These are phyloP conservation scores for Phytophthora pisi DNA, from an alignment of 352 stramenopile species.

Conservation along the genomic window DNA sequence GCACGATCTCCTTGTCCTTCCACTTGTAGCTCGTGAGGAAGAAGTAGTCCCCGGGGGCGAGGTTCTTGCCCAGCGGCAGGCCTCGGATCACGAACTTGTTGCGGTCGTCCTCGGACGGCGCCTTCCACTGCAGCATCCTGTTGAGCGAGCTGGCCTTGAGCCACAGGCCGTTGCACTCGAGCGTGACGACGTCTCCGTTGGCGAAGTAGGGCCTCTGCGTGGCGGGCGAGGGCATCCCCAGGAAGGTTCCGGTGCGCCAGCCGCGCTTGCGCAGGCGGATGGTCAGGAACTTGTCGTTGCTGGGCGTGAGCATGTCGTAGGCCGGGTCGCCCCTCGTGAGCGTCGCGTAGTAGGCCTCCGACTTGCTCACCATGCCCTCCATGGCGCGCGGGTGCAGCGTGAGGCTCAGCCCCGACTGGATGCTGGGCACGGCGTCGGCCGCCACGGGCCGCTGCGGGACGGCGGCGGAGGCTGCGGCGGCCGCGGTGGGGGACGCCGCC, in stretches of 20 bases:
- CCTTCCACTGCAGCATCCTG: constrained; percentile 89
- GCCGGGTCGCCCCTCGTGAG: constrained; percentile 69
- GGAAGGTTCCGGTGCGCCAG: constrained; percentile 52
- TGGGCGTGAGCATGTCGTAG: constrained; percentile 86
- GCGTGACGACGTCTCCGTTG: constrained; percentile 87
- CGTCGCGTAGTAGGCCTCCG: constrained; percentile 85
- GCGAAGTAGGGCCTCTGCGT: constrained; percentile 73
- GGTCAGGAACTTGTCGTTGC: constrained; percentile 85
- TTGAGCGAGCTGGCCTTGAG: constrained; percentile 75
- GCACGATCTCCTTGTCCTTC: constrained; percentile 88
- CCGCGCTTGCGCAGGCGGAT: constrained; percentile 81
- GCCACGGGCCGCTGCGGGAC: neutral
- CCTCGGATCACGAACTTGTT: constrained; percentile 89
- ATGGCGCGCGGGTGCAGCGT: constrained; percentile 75
- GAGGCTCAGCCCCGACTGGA: constrained; percentile 75
- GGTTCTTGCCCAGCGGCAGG: constrained; percentile 69
- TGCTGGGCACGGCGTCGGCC: constrained; percentile 37
- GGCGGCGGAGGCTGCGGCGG: neutral
- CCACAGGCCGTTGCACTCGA: constrained; percentile 89
- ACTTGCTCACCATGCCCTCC: constrained; percentile 85
- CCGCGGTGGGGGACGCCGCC: constrained; percentile 33
- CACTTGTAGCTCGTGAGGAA: constrained; percentile 88
- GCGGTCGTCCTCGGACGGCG: constrained; percentile 79
- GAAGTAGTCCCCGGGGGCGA: constrained; percentile 84
- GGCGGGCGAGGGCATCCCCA: constrained; percentile 34